phyloP scores from a whole-genome alignment of 2,329 filamentous ascomycete species.

The Cordyceps cicadae region DNA sequence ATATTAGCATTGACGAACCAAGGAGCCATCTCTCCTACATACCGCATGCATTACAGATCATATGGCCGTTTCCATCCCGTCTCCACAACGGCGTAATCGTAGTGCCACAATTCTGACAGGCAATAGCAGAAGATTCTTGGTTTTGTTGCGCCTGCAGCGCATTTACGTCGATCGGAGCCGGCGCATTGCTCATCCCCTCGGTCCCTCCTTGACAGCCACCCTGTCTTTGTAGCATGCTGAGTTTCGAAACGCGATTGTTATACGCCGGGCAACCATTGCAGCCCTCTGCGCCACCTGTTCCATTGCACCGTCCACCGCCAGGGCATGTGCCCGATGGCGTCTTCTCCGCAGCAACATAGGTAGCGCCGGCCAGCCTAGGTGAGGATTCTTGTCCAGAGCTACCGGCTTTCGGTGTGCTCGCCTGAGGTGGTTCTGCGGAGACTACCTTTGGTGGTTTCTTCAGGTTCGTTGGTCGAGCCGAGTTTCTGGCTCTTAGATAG shows the following conservation, averaged over 20 bases:
- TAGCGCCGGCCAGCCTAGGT: constrained; percentile 44
- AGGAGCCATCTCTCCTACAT: constrained; percentile 30
- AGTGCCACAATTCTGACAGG: constrained; percentile 94
- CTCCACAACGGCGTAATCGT: constrained; percentile 96
- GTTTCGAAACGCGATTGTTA: constrained; percentile 93
- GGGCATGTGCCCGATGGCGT: constrained; percentile 81
- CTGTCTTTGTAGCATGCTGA: constrained; percentile 48
- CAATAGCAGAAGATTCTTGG: constrained; percentile 49
- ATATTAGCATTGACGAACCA: background rate
- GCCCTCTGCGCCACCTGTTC: constrained; percentile 87
- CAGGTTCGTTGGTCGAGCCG: constrained; percentile 79
- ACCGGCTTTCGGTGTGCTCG: constrained; percentile 29
- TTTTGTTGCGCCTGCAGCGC: constrained; percentile 26
- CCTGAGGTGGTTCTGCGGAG: constrained; percentile 33
- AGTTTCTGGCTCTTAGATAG: constrained; percentile 89
- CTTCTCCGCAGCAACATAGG: constrained; percentile 70
- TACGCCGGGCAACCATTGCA: constrained; percentile 95
- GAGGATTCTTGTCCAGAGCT: constrained; percentile 32
- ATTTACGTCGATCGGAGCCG: constrained; percentile 26
- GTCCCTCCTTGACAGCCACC: constrained; percentile 27
- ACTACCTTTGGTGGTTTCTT: constrained; percentile 62
- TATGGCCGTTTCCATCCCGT: constrained; percentile 86
- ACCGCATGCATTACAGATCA: constrained; percentile 98
- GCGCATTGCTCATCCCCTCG: constrained; percentile 9
- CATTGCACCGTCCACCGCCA: constrained; percentile 89